Evolutionary conservation across 495 filamentous ascomycete species (phyloP), one percentile per base, ranked within the genome.

Genomic region (Penicillium ochrochloron): DNA sequence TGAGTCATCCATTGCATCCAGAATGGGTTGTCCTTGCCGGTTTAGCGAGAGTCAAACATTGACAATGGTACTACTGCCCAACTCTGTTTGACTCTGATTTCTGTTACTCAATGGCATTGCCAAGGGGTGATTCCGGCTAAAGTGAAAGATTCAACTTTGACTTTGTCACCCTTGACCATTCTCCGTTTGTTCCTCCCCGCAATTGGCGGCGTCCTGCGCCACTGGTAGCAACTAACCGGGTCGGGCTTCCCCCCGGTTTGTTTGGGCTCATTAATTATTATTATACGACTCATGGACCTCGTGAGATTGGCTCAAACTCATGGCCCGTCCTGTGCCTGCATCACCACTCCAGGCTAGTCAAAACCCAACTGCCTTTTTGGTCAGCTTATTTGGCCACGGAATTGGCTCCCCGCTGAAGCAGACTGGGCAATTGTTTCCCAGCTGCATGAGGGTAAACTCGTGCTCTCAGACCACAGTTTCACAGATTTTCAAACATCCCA

Each of bases 121-220:
- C 54, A 59, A 63, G 60, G 23, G 11, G 21, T 1, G 5, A 42
- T 57, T 44, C 61, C 61, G 65, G 65, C 61, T 64, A 67, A 67
- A 67, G 23, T 31, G 35, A 37, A 37, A 34, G 34, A 21, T 5
- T 14, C 11, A 21, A 9, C 27, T 21, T 23, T 54, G 35, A 35
- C 27, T 21, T 19, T 52, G 52, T 53, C 8, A 33, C 31, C 31
- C 8, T 33, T 3, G 31, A 55, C 37, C 48, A n/a, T 17, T 7
- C 19, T 23, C 41, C 2, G 15, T 10, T 35, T 15, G 41, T 29
- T 1, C 21, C 57, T 35, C 15, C 52, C 64, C 60, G 59, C 64
- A 62, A 57, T 58, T 25, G 23, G 39, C 37, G 25, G 25, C 25
- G 48, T 52, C 25, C 12, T 14, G 14, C 12, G 23, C 21, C 46